These are phyloP conservation scores for Epithele typhae DNA, from an alignment of 768 basidiomycete genomes.

Conservation along the genomic window DNA sequence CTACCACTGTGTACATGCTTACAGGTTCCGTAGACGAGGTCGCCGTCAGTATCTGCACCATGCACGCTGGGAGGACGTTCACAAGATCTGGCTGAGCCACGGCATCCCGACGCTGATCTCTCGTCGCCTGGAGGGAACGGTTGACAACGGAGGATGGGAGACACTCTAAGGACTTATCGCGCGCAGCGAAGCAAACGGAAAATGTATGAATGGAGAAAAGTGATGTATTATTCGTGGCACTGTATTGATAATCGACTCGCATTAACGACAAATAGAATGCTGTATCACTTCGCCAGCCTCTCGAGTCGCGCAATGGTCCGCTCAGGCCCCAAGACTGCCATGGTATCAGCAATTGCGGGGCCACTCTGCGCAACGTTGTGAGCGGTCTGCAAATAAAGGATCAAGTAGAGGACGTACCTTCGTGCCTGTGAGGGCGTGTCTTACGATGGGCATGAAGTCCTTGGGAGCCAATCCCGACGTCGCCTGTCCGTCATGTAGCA, in stretches of 20 bases:
- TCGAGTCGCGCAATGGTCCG: conserved; percentile 23
- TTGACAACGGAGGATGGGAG: conserved; percentile 95
- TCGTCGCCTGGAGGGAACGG: conserved; percentile 78
- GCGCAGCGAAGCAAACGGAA: no score
- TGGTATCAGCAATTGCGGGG: conserved; percentile 28
- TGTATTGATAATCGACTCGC: not conserved
- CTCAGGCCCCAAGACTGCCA: conserved; percentile 26
- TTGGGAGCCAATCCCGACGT: conserved; percentile 39
- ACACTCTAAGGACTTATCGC: conserved; percentile 45
- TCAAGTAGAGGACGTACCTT: no score
- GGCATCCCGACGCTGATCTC: conserved; percentile 88
- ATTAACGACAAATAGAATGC: not conserved
- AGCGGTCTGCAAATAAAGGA: no score
- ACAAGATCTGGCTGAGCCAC: conserved; percentile 87
- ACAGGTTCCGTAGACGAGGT: conserved; percentile 55
- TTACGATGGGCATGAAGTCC: conserved; percentile 64
- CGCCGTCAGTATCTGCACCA: conserved; percentile 84
- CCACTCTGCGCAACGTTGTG: conserved; percentile 27
- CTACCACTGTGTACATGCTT: not conserved
- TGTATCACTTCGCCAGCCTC: not conserved
- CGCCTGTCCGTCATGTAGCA: conserved; percentile 44
- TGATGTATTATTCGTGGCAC: no score
- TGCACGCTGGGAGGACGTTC: conserved; percentile 85
- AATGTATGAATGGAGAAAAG: not conserved
- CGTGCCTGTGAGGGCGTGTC: conserved; percentile 78